These are phyloP conservation scores for Puya raimondii DNA, from an alignment of 176 grass and related monocot genomes.

Conservation along the genomic window DNA sequence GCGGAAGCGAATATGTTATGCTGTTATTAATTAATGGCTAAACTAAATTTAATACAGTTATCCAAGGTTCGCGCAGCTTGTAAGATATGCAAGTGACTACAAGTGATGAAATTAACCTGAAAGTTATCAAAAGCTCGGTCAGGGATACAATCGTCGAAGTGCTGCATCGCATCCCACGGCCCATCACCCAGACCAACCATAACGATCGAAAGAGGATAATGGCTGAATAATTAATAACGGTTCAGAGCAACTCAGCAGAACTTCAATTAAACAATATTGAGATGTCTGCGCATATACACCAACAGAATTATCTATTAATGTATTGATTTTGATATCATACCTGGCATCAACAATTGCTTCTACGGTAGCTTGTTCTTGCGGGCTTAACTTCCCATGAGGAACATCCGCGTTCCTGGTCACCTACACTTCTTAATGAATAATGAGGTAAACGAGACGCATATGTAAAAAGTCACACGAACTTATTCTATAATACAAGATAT, in stretches of 20 bases:
- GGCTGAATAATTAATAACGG: slow-evolving; percentile 38
- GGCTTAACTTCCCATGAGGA: slow-evolving; percentile 53
- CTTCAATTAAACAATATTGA: background rate
- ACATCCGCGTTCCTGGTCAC: slow-evolving; percentile 31
- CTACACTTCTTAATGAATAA: slow-evolving; percentile 28
- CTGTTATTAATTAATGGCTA: too few relatives aligned
- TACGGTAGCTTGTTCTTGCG: slow-evolving; percentile 75
- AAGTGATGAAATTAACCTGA: slow-evolving; percentile 47
- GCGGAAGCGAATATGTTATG: too few relatives aligned
- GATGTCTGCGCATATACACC: too few relatives aligned
- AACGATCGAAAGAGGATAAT: slow-evolving; percentile 93
- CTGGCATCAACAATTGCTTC: slow-evolving; percentile 87
- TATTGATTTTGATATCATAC: slow-evolving; percentile 33
- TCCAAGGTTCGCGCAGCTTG: background rate
- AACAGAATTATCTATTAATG: too few relatives aligned
- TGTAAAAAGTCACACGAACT: slow-evolving; percentile 11
- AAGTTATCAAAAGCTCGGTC: slow-evolving; percentile 90
- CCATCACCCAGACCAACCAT: slow-evolving; percentile 98
- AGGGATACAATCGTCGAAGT: slow-evolving; percentile 93
- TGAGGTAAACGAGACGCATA: slow-evolving; percentile 20
- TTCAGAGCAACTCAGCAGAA: slow-evolving; percentile 24
- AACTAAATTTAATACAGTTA: background rate
- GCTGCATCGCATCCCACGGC: slow-evolving; percentile 91
- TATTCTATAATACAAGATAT: slow-evolving; percentile 15
- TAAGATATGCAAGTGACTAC: background rate